Percentiles rank a stretch among this genome's conserved stretches.
phyloP scores from a whole-genome alignment of 441 rosid genomes.

The Dalechampia spathulata region DNA sequence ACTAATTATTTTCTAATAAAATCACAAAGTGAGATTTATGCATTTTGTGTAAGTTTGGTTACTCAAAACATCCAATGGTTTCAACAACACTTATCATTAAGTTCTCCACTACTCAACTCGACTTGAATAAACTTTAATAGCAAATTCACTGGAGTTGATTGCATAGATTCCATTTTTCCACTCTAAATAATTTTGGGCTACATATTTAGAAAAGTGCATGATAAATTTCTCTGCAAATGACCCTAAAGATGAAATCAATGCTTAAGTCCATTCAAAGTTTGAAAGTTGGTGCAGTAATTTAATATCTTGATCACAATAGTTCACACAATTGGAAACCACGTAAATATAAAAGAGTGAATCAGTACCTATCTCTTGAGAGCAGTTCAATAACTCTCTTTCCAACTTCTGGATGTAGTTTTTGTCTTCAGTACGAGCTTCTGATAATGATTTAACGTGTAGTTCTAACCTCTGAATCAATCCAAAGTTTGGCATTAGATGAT shows the following conservation, averaged over 20 bases:
- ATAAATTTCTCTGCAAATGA: neutral
- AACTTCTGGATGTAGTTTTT: conserved; percentile 39
- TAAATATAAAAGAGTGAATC: conserved; percentile 5
- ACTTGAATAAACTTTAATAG: no score
- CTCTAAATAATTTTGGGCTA: no score
- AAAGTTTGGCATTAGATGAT: conserved; percentile 6
- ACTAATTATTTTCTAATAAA: no score
- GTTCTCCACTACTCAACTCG: no score
- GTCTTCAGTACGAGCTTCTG: conserved; percentile 53
- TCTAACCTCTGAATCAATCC: conserved; percentile 50
- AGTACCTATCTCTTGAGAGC: conserved; percentile 80
- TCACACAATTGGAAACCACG: neutral
- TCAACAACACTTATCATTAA: neutral
- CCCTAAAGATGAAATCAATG: neutral
- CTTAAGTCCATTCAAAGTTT: no score
- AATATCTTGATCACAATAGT: neutral
- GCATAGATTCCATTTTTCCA: no score
- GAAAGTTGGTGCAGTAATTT: neutral
- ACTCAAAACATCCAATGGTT: neutral
- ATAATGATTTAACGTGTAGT: conserved; percentile 45
- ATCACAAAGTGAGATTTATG: no score
- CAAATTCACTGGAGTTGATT: no score
- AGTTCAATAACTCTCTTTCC: conserved; percentile 68
- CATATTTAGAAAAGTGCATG: no score
- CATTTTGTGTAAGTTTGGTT: no score